Conservation (phyloP, 331 rosid species). For the Phaseolus coccineus region DNA sequence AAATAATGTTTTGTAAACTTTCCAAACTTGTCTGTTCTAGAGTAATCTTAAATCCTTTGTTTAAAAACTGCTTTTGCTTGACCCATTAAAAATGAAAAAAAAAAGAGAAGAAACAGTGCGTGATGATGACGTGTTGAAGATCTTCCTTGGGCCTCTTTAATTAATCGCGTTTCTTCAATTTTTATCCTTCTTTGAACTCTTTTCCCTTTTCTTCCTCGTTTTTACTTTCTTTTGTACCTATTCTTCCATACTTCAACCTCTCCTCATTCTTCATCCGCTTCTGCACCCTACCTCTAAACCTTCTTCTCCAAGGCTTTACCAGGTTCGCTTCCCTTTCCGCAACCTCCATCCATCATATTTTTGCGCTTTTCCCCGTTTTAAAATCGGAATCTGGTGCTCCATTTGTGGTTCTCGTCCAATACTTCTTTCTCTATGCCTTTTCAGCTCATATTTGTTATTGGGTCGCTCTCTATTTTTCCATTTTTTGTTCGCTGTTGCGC, state of each 20-base stretch:
- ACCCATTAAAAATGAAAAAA: background rate
- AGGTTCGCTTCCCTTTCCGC: slow-evolving; percentile 38
- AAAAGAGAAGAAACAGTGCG: background rate
- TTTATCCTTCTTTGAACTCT: slow-evolving; percentile 24
- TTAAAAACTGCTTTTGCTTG: background rate
- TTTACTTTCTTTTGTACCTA: slow-evolving; percentile 30
- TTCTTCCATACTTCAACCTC: slow-evolving; percentile 36
- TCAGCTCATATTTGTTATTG: slow-evolving; percentile 15
- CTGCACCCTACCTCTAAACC: background rate
- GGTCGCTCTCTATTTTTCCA: slow-evolving; percentile 39
- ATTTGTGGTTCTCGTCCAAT: slow-evolving; percentile 40
- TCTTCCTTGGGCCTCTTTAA: slow-evolving; percentile 32
- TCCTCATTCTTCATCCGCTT: slow-evolving; percentile 40
- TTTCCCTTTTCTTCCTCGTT: slow-evolving; percentile 4
- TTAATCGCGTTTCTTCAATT: background rate
- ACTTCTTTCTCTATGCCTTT: slow-evolving; percentile 16
- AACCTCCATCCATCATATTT: background rate
- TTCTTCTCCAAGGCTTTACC: slow-evolving; percentile 43
- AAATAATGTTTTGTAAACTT: background rate
- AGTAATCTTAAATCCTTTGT: too few species aligned
- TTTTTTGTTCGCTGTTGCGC: background rate
- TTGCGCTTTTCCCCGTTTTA: background rate
- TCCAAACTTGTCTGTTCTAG: too few species aligned
- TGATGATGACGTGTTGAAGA: slow-evolving; percentile 40
- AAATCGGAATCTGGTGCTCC: background rate